Evolutionary conservation across 257 asterid genomes (phyloP).

Genomic region (Petunia axillaris): DNA sequence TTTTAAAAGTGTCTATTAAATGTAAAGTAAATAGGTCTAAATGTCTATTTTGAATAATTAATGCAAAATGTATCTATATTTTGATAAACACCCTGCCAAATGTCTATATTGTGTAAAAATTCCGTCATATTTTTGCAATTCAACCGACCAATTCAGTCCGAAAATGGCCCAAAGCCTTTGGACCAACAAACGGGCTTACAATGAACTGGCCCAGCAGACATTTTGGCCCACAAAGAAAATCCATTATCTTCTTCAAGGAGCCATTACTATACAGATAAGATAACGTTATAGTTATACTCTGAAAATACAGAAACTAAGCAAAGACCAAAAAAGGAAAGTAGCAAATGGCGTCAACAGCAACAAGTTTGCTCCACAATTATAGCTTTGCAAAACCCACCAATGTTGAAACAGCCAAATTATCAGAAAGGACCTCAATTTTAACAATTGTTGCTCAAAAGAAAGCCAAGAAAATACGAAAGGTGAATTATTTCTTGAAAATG

Average conservation of each 20-base stretch:
- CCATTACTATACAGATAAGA: conserved; percentile 11
- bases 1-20: no score
- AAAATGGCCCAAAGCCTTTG: neutral
- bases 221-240: neutral
- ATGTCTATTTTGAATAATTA: no score
- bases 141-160: no score
- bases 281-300: neutral
- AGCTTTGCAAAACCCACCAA: conserved; percentile 40
- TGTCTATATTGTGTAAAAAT: no score
- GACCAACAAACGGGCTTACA: neutral
- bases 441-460: conserved; percentile 74
- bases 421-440: conserved; percentile 44
- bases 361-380: conserved; percentile 54
- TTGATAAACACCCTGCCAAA: no score
- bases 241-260: conserved; percentile 5
- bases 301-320: neutral
- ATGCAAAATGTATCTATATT: no score
- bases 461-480: conserved; percentile 78
- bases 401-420: conserved; percentile 39
- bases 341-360: conserved; percentile 60
- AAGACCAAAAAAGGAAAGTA: neutral
- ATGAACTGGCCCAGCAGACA: neutral
- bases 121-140: no score
- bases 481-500: conserved; percentile 22
- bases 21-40: no score